These are phyloP conservation scores for Colletotrichum magnum DNA, from an alignment of 2,329 filamentous ascomycete species.

Conservation along the genomic window DNA sequence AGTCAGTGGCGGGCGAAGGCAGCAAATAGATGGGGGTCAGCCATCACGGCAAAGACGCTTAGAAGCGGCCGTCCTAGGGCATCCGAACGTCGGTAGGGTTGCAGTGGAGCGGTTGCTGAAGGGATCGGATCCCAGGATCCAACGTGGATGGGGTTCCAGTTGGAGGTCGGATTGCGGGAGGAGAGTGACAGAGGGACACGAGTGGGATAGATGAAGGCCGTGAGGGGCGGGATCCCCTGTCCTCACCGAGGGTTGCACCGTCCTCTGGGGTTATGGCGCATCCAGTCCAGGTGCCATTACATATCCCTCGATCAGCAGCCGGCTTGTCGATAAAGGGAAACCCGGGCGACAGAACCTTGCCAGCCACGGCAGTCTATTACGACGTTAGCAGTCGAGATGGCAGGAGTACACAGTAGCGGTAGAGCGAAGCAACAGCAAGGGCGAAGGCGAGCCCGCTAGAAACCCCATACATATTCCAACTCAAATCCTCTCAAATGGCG, in stretches of 20 bases:
- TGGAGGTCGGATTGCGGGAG: constrained; percentile 28
- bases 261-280: constrained; percentile 24
- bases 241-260: constrained; percentile 21
- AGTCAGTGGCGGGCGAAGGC: background rate
- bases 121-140: constrained; percentile 37
- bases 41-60: constrained; percentile 18
- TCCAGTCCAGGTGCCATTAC: background rate
- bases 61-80: constrained; percentile 24
- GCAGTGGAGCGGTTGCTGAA: constrained; percentile 36
- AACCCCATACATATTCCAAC: constrained; percentile 32
- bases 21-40: constrained; percentile 15
- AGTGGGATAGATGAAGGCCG: constrained; percentile 18
- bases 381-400: constrained; percentile 15
- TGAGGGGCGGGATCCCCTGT: constrained; percentile 21
- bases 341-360: constrained; percentile 16
- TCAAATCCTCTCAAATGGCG: constrained; percentile 16
- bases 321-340: constrained; percentile 35
- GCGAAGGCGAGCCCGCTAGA: constrained; percentile 17
- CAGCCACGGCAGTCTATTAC: constrained; percentile 26
- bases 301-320: constrained; percentile 7
- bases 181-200: constrained; percentile 11
- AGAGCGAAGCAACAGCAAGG: constrained; percentile 4
- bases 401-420: too few species aligned
- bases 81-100: constrained; percentile 17
- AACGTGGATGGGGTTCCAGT: constrained; percentile 23